Percentiles rank a stretch among this genome's conserved stretches.
Conservation (phyloP, 202 grass and related monocot genomes). For the Carex arenaria region DNA sequence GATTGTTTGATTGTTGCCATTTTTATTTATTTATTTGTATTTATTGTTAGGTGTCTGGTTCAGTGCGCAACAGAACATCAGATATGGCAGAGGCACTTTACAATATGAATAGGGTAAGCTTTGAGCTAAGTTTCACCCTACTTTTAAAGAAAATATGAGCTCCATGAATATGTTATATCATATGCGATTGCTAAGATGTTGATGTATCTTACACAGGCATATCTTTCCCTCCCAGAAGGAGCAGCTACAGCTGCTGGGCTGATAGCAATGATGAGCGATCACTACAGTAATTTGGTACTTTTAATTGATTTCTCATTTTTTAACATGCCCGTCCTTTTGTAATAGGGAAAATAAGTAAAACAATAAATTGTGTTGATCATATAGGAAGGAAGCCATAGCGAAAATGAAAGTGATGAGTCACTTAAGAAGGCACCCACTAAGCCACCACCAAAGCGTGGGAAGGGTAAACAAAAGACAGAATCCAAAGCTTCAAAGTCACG, state of each 20-base stretch:
- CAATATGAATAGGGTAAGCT: conserved; percentile 84
- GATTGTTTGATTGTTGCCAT: conserved; percentile 6
- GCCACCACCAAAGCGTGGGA: conserved; percentile 69
- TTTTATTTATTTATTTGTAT: conserved; percentile 2
- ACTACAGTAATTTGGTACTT: conserved; percentile 96
- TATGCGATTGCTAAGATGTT: conserved; percentile 29
- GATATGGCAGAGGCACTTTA: conserved; percentile 96
- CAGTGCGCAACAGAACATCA: conserved; percentile 71
- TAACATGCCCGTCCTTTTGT: neutral
- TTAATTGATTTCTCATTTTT: conserved; percentile 6
- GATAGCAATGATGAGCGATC: conserved; percentile 99
- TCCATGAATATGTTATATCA: neutral
- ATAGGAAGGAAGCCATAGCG: conserved; percentile 92
- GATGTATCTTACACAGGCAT: conserved; percentile 68
- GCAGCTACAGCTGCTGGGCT: conserved; percentile 90
- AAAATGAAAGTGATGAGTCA: conserved; percentile 67
- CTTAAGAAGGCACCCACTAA: conserved; percentile 42
- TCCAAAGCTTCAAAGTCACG: conserved; percentile 54
- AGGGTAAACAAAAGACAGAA: conserved; percentile 58
- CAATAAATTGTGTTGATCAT: conserved; percentile 22
- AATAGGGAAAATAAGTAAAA: conserved; percentile 26
- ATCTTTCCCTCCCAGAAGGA: conserved; percentile 97
- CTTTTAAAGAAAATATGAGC: neutral
- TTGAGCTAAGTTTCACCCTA: conserved; percentile 10
- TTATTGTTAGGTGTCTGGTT: conserved; percentile 54